Evolutionary conservation across 352 stramenopile species (phyloP).

Genomic region (Phytopythium delawarense): DNA sequence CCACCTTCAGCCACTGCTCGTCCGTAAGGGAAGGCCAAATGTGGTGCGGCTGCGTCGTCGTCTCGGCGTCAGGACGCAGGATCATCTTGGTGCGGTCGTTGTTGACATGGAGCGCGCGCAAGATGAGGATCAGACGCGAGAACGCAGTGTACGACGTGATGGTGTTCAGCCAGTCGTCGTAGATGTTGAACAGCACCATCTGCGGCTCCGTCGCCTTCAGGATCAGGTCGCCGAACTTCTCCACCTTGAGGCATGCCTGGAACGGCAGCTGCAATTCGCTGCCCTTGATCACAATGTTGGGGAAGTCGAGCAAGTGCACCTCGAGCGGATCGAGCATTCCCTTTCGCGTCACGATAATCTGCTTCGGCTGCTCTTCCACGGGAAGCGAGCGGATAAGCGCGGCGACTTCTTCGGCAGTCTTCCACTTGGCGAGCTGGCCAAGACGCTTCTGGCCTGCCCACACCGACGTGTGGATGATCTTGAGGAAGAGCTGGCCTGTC

Average conservation of each 20-base stretch:
- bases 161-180: constrained; percentile 99
- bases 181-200: constrained; percentile 99
- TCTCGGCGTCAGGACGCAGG: constrained; percentile 96
- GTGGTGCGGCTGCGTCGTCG: constrained; percentile 98
- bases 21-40: constrained; percentile 99
- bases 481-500: constrained; percentile 99
- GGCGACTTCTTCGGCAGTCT: constrained; percentile 99
- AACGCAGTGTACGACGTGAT: constrained; percentile 99
- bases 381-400: constrained; percentile 98
- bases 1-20: constrained; percentile 99
- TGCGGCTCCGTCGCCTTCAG: constrained; percentile 98
- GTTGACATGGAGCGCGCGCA: constrained; percentile 98
- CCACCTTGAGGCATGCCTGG: constrained; percentile 98
- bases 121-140: constrained; percentile 98
- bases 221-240: constrained; percentile 99
- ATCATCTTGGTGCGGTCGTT: constrained; percentile 95
- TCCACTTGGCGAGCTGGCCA: constrained; percentile 99
- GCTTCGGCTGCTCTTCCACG: constrained; percentile 99
- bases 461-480: constrained; percentile 99
- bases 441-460: constrained; percentile 99
- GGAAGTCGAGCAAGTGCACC: constrained; percentile 99
- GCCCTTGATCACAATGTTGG: constrained; percentile 99
- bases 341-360: constrained; percentile 99
- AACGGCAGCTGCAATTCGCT: constrained; percentile 99
- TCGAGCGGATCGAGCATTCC: constrained; percentile 99